These are phyloP conservation scores for Biscutella laevigata DNA, from an alignment of 441 rosid genomes.

Conservation along the genomic window DNA sequence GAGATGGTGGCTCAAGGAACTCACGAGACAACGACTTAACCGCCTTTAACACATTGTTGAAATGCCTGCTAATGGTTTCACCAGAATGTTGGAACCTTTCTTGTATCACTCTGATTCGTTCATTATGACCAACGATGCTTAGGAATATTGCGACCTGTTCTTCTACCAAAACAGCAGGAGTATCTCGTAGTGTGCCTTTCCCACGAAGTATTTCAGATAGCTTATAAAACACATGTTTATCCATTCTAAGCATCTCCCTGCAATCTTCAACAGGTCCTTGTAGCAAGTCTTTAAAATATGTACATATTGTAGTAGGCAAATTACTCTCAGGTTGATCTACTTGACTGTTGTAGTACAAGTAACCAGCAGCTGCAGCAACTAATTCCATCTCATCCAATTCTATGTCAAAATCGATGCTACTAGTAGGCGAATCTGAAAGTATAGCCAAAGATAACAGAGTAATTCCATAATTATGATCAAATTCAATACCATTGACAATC, in stretches of 20 bases:
- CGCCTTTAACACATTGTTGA: slow-evolving; percentile 72
- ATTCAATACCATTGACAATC: slow-evolving; percentile 1
- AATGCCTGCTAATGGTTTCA: slow-evolving; percentile 81
- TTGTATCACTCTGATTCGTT: slow-evolving; percentile 69
- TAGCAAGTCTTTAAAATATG: slow-evolving; percentile 50
- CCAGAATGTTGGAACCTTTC: slow-evolving; percentile 77
- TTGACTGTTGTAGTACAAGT: slow-evolving; percentile 44
- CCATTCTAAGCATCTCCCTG: slow-evolving; percentile 72
- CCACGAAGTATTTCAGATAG: slow-evolving; percentile 45
- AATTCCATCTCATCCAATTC: slow-evolving; percentile 81
- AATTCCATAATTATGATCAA: slow-evolving; percentile 14
- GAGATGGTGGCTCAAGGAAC: slow-evolving; percentile 40
- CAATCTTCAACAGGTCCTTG: slow-evolving; percentile 45
- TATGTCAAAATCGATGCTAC: slow-evolving; percentile 49
- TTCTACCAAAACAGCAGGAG: slow-evolving; percentile 66
- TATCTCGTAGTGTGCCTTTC: slow-evolving; percentile 55
- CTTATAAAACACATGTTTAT: slow-evolving; percentile 63
- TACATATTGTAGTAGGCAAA: slow-evolving; percentile 34
- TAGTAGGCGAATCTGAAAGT: slow-evolving; percentile 41
- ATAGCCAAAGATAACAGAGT: slow-evolving; percentile 10
- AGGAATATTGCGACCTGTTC: slow-evolving; percentile 79
- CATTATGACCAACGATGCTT: slow-evolving; percentile 67
- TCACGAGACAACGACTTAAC: slow-evolving; percentile 75
- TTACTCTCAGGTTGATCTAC: slow-evolving; percentile 33
- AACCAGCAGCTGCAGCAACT: slow-evolving; percentile 76